Evolutionary conservation across 1,284 basidiomycete genomes (phyloP).

Genomic region (Caloboletus firmus): DNA sequence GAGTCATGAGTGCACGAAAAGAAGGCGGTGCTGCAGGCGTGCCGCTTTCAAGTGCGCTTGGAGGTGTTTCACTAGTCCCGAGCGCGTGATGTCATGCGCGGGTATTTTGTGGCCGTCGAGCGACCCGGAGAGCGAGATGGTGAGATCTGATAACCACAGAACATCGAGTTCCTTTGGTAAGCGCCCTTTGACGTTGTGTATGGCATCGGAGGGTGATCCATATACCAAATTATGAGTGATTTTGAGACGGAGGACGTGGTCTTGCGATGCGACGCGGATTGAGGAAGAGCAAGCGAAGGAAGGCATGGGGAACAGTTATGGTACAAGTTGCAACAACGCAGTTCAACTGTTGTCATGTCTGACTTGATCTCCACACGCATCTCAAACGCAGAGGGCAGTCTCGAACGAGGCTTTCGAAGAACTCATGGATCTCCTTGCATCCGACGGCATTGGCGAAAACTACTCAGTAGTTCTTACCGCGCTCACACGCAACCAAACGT

Average conservation of each 20-base stretch:
- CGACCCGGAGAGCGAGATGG: slow-evolving; percentile 53
- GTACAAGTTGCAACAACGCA: too few relatives aligned
- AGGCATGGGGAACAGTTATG: slow-evolving; percentile 39
- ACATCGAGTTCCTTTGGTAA: slow-evolving; percentile 53
- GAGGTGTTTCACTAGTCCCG: slow-evolving; percentile 52
- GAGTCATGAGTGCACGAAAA: slow-evolving; percentile 15
- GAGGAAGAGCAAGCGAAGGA: slow-evolving; percentile 37
- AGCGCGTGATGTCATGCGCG: slow-evolving; percentile 43
- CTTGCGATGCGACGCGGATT: slow-evolving; percentile 35
- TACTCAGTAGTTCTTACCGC: background rate
- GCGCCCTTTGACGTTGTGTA: slow-evolving; percentile 37
- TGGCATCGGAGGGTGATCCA: slow-evolving; percentile 36
- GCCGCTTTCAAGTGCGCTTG: slow-evolving; percentile 52
- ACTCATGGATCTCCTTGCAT: slow-evolving; percentile 36
- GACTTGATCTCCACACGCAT: slow-evolving; percentile 26
- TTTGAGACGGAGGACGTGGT: slow-evolving; percentile 35
- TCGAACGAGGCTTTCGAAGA: slow-evolving; percentile 33
- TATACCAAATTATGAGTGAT: slow-evolving; percentile 41
- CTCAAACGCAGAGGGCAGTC: slow-evolving; percentile 22
- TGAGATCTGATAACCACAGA: slow-evolving; percentile 49
- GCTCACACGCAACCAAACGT: slow-evolving; percentile 1
- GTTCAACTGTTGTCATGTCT: slow-evolving; percentile 19
- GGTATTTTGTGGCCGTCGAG: slow-evolving; percentile 45
- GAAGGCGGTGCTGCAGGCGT: slow-evolving; percentile 23
- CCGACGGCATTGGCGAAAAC: slow-evolving; percentile 29